These are phyloP conservation scores for Dothideomycetidae sp. DNA, from an alignment of 2,329 filamentous ascomycete species.

Conservation along the genomic window DNA sequence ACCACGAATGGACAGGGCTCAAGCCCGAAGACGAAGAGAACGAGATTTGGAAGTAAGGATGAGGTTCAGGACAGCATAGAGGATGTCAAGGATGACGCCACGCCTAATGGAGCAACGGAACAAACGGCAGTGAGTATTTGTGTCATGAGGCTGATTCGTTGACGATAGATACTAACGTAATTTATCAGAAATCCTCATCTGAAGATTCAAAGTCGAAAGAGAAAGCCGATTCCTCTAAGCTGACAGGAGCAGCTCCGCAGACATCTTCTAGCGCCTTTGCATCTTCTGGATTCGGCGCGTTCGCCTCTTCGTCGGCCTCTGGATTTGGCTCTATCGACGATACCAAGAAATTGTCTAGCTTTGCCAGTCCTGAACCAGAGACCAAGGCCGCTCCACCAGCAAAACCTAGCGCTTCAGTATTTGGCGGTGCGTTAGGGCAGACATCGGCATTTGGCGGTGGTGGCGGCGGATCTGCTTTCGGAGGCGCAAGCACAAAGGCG, in stretches of 20 bases:
- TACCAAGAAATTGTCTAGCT: conserved; percentile 18
- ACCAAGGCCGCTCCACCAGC: conserved; percentile 7
- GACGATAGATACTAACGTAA: too few species aligned
- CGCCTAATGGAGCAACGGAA: conserved; percentile 14
- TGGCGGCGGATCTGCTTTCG: conserved; percentile 18
- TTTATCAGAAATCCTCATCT: conserved; percentile 12
- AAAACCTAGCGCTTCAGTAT: conserved; percentile 19
- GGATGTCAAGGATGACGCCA: conserved; percentile 15
- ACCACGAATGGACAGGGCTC: conserved; percentile 17
- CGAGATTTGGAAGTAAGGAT: conserved; percentile 21
- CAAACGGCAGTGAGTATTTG: conserved; percentile 8
- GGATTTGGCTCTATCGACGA: conserved; percentile 23
- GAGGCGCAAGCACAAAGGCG: conserved; percentile 17
- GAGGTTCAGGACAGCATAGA: conserved; percentile 9
- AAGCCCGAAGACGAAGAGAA: conserved; percentile 38
- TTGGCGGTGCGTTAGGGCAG: conserved; percentile 26
- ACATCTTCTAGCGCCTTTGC: conserved; percentile 38
- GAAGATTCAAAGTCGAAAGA: conserved; percentile 11
- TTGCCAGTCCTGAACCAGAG: conserved; percentile 16
- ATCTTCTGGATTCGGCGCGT: conserved; percentile 31
- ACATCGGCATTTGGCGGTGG: conserved; percentile 22
- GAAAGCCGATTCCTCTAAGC: neutral
- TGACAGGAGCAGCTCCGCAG: conserved; percentile 17
- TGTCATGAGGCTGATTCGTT: neutral
- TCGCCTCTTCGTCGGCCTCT: conserved; percentile 26